A percentile compares a stretch with the other conserved stretches of the same genome.
These are phyloP conservation scores for Xylariaceae sp. DNA, from an alignment of 2,329 filamentous ascomycete species.

Conservation along the genomic window DNA sequence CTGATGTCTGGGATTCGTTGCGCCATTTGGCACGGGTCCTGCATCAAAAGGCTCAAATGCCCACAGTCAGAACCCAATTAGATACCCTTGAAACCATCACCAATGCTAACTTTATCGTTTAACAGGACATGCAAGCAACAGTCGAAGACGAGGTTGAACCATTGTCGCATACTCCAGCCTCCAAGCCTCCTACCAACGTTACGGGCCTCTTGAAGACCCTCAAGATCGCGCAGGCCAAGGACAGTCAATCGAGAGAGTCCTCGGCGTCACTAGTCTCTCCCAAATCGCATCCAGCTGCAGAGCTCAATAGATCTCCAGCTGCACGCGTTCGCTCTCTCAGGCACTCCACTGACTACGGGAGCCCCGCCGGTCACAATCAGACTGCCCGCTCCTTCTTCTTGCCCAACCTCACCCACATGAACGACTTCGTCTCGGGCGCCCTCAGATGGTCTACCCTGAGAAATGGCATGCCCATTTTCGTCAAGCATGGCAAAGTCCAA, in stretches of 20 bases:
- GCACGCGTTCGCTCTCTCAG: constrained; percentile 12
- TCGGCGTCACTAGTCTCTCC: constrained; percentile 10
- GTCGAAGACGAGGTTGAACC: constrained; percentile 48
- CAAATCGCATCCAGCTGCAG: constrained; percentile 9
- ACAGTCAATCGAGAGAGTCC: constrained; percentile 15
- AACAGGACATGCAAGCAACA: constrained; percentile 44
- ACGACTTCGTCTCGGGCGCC: constrained; percentile 53
- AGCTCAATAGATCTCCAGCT: constrained; percentile 15
- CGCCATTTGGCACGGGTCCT: neutral
- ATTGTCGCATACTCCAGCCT: constrained; percentile 6
- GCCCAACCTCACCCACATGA: constrained; percentile 50
- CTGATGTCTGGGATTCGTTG: too few species aligned
- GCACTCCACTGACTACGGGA: constrained; percentile 13
- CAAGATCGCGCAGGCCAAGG: constrained; percentile 24
- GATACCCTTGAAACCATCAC: too few species aligned
- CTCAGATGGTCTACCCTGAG: constrained; percentile 47
- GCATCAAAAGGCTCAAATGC: neutral
- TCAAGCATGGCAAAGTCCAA: constrained; percentile 49
- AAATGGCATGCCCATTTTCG: constrained; percentile 52
- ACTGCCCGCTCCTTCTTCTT: constrained; percentile 50
- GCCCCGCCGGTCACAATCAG: constrained; percentile 31
- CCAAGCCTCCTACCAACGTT: constrained; percentile 27
- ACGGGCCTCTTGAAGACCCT: constrained; percentile 29
- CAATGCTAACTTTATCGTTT: too few species aligned
- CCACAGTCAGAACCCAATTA: constrained; percentile 15